phyloP scores from a whole-genome alignment of 2,329 filamentous ascomycete genomes.

The Claviceps quebecensis region DNA sequence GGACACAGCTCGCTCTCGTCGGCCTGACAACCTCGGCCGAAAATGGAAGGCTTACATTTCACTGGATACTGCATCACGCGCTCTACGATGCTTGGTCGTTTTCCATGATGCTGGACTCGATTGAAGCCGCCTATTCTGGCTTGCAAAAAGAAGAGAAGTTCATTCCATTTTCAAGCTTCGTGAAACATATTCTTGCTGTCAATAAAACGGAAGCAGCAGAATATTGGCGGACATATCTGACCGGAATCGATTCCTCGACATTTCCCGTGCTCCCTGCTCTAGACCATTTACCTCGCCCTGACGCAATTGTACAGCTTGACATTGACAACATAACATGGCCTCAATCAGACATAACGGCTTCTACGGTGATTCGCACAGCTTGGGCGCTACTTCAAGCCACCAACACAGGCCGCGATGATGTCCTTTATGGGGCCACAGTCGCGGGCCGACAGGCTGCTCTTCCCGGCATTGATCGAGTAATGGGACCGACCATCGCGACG shows the following conservation, averaged over 20 bases:
- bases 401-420: slow-evolving; percentile 28
- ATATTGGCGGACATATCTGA: not conserved
- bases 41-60: slow-evolving; percentile 24
- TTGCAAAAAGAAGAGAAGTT: not conserved
- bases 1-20: slow-evolving; percentile 26
- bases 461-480: slow-evolving; percentile 9
- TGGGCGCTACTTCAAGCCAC: slow-evolving; percentile 33
- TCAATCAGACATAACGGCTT: slow-evolving; percentile 12
- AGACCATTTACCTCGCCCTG: slow-evolving; percentile 28
- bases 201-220: not conserved
- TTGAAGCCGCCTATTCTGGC: slow-evolving; percentile 6
- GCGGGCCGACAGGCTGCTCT: slow-evolving; percentile 21
- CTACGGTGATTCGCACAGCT: slow-evolving; percentile 22
- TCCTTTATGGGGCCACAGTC: slow-evolving; percentile 28
- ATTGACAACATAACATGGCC: not conserved
- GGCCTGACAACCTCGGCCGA: slow-evolving; percentile 14
- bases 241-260: not conserved
- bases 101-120: slow-evolving; percentile 27
- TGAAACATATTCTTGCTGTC: not conserved
- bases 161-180: slow-evolving; percentile 20
- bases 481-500: slow-evolving; percentile 24
- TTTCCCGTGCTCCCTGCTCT: slow-evolving; percentile 28
- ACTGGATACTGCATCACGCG: slow-evolving; percentile 28
- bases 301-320: slow-evolving; percentile 20
- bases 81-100: slow-evolving; percentile 34